Evolutionary conservation across 2,329 filamentous ascomycete genomes (phyloP).

Genomic region (Blumeria graminis): DNA sequence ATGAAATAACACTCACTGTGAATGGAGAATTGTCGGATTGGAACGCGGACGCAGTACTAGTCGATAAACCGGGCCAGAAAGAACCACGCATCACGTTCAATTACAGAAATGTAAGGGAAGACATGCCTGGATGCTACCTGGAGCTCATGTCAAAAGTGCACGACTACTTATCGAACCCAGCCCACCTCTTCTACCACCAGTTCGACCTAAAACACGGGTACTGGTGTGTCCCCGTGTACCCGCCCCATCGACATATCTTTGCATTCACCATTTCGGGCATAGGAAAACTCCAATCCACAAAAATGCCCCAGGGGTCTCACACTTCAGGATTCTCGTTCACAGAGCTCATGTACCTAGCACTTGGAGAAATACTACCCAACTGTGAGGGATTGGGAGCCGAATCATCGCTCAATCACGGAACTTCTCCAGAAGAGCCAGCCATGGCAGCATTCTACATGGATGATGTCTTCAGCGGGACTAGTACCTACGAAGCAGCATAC

Average conservation of each 20-base stretch:
- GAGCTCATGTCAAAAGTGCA: neutral
- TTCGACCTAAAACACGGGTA: conserved; percentile 3
- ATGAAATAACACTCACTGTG: neutral
- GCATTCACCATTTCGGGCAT: neutral
- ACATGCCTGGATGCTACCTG: neutral
- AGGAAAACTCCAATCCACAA: neutral
- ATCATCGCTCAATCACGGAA: neutral
- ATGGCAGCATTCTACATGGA: neutral
- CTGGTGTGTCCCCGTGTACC: conserved; percentile 1
- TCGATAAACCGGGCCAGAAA: neutral
- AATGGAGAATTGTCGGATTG: neutral
- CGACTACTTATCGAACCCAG: conserved; percentile 1
- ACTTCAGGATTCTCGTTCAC: neutral
- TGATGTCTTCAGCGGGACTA: neutral
- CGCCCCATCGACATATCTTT: neutral
- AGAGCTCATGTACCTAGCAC: neutral
- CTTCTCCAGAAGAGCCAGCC: neutral
- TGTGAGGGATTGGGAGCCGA: neutral
- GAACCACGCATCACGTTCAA: conserved; percentile 1
- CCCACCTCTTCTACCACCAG: neutral
- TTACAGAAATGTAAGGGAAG: conserved; percentile 2
- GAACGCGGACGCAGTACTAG: neutral
- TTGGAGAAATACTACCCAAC: neutral
- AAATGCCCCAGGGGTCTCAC: neutral
- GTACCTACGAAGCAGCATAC: neutral